Evolutionary conservation across 495 filamentous ascomycete species (phyloP), one percentile per base, ranked within the genome.

Genomic region (Cercophora sp.): DNA sequence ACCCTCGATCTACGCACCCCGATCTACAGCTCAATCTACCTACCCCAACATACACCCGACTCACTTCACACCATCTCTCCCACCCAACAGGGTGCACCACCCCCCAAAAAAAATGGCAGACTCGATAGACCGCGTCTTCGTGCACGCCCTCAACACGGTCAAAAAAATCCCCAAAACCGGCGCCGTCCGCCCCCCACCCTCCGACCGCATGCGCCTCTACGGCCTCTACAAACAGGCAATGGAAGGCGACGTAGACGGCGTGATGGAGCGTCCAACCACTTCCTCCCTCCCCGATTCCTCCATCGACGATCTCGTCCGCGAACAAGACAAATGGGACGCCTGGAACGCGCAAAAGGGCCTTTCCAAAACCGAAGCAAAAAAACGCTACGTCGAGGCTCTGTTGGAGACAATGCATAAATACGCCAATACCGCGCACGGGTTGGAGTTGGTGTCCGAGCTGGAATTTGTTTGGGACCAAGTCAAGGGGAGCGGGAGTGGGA

Each of bases 401-500:
- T 94, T 98, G 69, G 84, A 92, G 64, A 96, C 92, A 1, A 97
- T 98, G 93, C 91, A 97, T 67, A 77, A 78, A 56, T 96, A 92
- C 65, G 93, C 93, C 32, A 85, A 83, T 52, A 91, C 89, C 10
- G 79, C 87, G 41, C 90, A 96, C 68, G 89, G 87, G 2, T 78
- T 89, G 35, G 89, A 91, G 66, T 76, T 98, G 6, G 89, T 97
- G 29, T 73, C 83, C n/a, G 94, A 98, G 67, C 80, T 98, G 15
- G 93, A 96, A 70, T 98, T 96, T 62, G 91, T 98, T 39, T 98
- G 93, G 93, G 89, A 96, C 57, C 94, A 97, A 65, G 88, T 97
- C 50, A 93, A 92, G 69, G n/a, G n/a, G n/a, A 86, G 80, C 48
- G 96, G 95, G 60, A 79, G 79, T 20, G 72, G 81, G 0, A 85